phyloP scores from a whole-genome alignment of 208 protist genomes.

The Angomonas deanei region DNA sequence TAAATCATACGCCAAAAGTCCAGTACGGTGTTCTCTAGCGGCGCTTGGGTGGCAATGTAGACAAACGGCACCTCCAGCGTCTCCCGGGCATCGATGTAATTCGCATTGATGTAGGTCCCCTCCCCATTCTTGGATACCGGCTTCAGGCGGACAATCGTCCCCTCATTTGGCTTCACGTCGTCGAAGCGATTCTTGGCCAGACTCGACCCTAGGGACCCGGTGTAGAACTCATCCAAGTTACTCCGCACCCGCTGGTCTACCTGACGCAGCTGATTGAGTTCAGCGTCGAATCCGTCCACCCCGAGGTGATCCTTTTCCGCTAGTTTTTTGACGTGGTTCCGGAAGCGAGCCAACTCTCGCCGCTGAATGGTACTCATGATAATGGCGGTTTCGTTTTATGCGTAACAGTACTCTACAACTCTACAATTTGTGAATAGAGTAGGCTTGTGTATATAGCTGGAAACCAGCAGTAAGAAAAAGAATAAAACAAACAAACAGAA shows the following conservation, averaged over 20 bases:
- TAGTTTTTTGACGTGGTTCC: conserved; percentile 20
- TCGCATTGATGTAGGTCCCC: conserved; percentile 86
- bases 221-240: conserved; percentile 75
- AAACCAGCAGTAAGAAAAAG: no score
- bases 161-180: conserved; percentile 67
- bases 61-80: conserved; percentile 66
- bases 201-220: conserved; percentile 48
- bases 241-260: conserved; percentile 53
- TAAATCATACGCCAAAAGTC: conserved; percentile 91
- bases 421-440: conserved; percentile 7
- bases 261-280: conserved; percentile 41
- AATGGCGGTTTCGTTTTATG: no score
- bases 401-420: background rate
- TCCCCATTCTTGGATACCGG: conserved; percentile 19
- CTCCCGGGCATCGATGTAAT: conserved; percentile 70
- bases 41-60: conserved; percentile 91
- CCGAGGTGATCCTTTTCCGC: conserved; percentile 1
- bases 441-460: no score
- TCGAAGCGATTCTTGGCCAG: conserved; percentile 71
- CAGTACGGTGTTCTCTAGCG: conserved; percentile 65
- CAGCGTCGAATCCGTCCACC: conserved; percentile 18
- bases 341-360: conserved; percentile 19
- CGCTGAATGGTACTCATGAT: conserved; percentile 4
- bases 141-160: conserved; percentile 46
- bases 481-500: conserved; percentile 11